phyloP scores from a whole-genome alignment of 2,329 filamentous ascomycete species.

The Fusarium goolgardi region DNA sequence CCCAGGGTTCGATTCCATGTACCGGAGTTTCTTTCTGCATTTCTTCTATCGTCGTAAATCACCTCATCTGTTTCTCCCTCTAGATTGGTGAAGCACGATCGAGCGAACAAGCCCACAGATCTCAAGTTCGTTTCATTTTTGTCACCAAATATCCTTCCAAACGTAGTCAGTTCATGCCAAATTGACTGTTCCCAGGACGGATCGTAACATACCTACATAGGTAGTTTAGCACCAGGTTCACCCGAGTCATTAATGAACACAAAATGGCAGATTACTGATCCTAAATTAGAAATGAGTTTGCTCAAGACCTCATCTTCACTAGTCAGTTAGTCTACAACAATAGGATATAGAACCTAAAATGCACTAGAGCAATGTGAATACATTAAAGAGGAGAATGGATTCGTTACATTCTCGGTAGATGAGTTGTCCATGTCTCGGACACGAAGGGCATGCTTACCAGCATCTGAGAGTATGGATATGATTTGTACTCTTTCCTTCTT shows the following conservation, averaged over 20 bases:
- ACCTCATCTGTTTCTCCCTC: no score
- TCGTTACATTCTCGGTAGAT: not conserved
- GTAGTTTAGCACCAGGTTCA: not conserved
- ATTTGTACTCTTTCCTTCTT: not conserved
- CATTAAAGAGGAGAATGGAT: not conserved
- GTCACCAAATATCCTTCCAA: not conserved
- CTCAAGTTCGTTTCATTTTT: not conserved
- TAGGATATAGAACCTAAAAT: not conserved
- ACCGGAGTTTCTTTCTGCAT: constrained; percentile 15
- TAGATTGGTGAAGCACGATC: not conserved
- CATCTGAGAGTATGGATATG: not conserved
- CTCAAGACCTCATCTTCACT: not conserved
- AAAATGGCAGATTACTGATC: not conserved
- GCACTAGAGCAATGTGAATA: not conserved
- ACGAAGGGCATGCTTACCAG: not conserved
- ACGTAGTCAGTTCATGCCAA: not conserved
- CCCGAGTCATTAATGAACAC: not conserved
- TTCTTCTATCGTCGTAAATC: not conserved
- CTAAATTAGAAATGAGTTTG: not conserved
- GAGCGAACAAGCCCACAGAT: not conserved
- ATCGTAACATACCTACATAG: not conserved
- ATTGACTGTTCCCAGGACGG: not conserved
- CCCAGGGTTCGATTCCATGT: constrained; percentile 36
- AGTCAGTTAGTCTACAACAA: not conserved
- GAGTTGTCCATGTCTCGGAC: not conserved